Base-by-base conservation (phyloP, 1,284 basidiomycete genomes). In the Porogramme epimiltina region DNA sequence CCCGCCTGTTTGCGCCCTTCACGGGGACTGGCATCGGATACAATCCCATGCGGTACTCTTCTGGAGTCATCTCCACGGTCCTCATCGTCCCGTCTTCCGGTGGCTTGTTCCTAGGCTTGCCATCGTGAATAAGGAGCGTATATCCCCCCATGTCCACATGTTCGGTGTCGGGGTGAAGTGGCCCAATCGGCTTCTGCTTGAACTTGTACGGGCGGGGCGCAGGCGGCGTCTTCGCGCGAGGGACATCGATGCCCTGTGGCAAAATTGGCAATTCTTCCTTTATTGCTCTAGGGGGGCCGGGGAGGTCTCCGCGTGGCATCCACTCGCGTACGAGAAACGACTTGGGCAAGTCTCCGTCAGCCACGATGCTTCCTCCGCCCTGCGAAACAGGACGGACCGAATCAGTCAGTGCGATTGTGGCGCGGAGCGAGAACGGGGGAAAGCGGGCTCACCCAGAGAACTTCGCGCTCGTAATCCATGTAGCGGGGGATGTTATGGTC, bases 1-100 rank as follows among this genome's bases (percentile, higher is more conserved):
- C 82, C 66, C 85, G 85, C 75, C 89, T 89, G 37, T 80, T 87
- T 42, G 89, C 62, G 60, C 87, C 84, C 5, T 85, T 85, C 19
- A 88, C 79, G 10, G 87, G 85, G 36, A 45, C 10, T 6, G 13
- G 28, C 8, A 31, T 31, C 28, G 6, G 6, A 13, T 6, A 13
- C 28, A 31, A 13, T 6, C 13, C 13, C 6, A 8, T 31, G 28
- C 28, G 28, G 28, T 31, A 31, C 8, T 31, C 28, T 13, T 6
- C 8, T 13, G 13, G 28, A 13, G 28, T 8, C 28, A 6, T 8
- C 28, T 6, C 8, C 28, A 13, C 13, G 28, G 13, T 13, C 28
- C 13, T 31, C 28, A 31, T 31, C 28, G 28, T 31, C 28, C 28
- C 28, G 28, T 31, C 28, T 13, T 31, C 13, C 28, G 13, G 6